Conservation (phyloP, 345 rosid genomes). For the Gossypium turneri region DNA sequence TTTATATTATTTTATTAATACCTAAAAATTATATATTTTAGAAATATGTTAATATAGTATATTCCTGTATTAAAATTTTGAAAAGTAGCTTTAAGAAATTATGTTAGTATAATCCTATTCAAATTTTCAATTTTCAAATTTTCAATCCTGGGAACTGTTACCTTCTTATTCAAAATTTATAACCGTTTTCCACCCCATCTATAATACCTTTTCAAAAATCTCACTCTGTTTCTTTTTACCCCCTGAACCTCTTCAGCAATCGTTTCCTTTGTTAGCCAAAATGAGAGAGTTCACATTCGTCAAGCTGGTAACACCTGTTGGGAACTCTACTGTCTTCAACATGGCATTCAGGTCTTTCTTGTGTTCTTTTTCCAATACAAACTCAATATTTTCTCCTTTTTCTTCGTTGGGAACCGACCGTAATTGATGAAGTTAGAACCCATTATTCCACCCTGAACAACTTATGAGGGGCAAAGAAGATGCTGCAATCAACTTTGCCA, state of each 20-base stretch:
- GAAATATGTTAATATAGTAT: no score
- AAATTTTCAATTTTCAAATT: no score
- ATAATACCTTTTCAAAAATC: no score
- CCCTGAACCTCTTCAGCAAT: no score
- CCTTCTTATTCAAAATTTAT: no score
- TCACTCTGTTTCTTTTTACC: no score
- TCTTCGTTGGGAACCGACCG: background rate
- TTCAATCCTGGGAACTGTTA: no score
- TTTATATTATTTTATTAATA: no score
- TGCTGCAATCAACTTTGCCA: background rate
- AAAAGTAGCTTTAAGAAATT: no score
- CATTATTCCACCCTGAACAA: background rate
- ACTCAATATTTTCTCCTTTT: background rate
- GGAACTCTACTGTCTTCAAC: background rate
- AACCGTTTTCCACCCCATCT: background rate
- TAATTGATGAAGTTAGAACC: background rate
- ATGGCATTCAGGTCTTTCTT: background rate
- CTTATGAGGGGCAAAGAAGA: background rate
- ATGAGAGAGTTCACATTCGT: background rate
- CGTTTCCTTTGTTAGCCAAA: background rate
- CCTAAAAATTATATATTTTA: no score
- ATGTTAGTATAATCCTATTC: no score
- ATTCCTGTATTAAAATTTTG: no score
- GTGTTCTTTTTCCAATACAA: background rate
- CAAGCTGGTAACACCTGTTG: background rate